Evolutionary conservation across 2,329 filamentous ascomycete species (phyloP), one percentile per base, ranked within the genome.

Genomic region (Ceratocystiopsis minuta): DNA sequence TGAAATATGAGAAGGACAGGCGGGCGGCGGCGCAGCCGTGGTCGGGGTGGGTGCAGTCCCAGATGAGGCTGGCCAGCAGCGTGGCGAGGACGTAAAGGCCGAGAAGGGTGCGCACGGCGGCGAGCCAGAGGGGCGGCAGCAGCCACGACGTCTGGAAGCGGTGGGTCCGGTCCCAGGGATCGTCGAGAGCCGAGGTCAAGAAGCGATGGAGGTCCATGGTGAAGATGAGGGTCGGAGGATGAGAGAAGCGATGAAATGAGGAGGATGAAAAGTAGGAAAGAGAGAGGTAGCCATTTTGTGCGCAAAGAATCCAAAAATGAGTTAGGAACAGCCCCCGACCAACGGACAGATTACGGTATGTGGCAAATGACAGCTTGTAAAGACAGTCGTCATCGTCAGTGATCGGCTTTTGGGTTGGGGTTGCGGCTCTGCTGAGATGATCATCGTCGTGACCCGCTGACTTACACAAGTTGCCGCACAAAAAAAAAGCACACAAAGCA

Each of bases 61-160:
- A 82, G 46, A 65, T 75, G 54, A 86, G 73, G 54, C 73, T 70
- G 64, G 78, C 73, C 61, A 90, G 67, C 44, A 80, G 68, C 13
- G 75, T 74, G 18, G 67, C 60, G 58, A 90, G 80, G 48, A 73
- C 69, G 61, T 88, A 93, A 47, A 84, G 53, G 45, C 64, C 57
- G 53, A 76, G 64, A 35, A 64, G 45, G 39, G 69, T 68, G 47
- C 78, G 75, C 40, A 70, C 54, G 41, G 56, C 60, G 49, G 74
- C 76, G 38, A 88, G 66, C 2, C 68, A 52, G 51, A 67, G 67
- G 0, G 83, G 80, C 18, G 74, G 59, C n/a, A 92, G 59, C 10
- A 87, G 58, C 82, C 83, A 92, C 14, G 83, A 92, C 15, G 83
- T 90, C 57, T 76, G 73, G 60, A 81, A 86, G 44, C 78, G 73